Base-by-base conservation (phyloP, 2,329 filamentous ascomycete genomes). In the Trichoderma koningiopsis region DNA sequence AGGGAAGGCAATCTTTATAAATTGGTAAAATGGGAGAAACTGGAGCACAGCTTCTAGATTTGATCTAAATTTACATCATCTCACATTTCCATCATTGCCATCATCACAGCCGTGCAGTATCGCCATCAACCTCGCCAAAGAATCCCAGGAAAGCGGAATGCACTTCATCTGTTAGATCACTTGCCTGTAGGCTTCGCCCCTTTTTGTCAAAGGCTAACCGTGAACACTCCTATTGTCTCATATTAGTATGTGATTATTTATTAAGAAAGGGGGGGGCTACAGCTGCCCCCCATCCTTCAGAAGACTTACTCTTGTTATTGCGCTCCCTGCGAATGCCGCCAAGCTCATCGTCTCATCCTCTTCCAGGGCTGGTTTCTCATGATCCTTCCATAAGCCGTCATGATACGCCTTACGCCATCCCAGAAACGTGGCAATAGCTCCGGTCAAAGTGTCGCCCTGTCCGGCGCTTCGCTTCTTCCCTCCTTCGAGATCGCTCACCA, bases 381-480 rank as follows among this genome's bases (percentile, higher is more conserved):
- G 83, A 8, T 83, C 80, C 70, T 88, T 85, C 95, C 95, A 98
- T 4, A 97, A 80, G 33, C 86, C 85, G 69, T 97, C 92, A 66
- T 93, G 84, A 79, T 99, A 99, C 27, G 93, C 93, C 78, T 90
- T 90, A 71, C 95, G 86, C 90, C 95, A 99, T 1, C 89, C 94
- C 72, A 98, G 81, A 73, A 99, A 89, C 4, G 96, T 98, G 1
- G 92, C 96, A 72, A 99, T 83, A 40, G 90, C 90, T 1, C 96
- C 96, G 0, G 96, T 98, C 73, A 99, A 83, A 4, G 96, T 98
- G 81, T 99, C 96, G 1, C 96, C 96, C 81, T 99, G 96, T 0
- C 96, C 96, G 59, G 95, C 96, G 69, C 92, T 95, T 72, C 96
- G 86, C 87, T 99, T 99, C 79, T 89, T 81, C 0, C 95, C 95